phyloP scores from a whole-genome alignment of 148 eudicot species.

The Suaeda aralocaspica region DNA sequence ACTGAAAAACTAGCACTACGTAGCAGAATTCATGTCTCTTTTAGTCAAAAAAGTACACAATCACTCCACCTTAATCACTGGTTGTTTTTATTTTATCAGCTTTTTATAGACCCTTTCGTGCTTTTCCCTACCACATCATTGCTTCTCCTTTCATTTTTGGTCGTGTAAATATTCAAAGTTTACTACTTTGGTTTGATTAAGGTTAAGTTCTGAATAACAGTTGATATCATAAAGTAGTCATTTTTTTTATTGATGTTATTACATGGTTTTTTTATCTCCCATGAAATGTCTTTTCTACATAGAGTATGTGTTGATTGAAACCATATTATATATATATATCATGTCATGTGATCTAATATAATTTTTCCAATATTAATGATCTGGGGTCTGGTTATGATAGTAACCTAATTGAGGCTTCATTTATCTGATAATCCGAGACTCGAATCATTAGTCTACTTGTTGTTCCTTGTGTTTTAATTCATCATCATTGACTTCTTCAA shows the following conservation, averaged over 20 bases:
- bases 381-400: conserved; percentile 4
- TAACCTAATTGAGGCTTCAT: no score
- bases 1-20: background rate
- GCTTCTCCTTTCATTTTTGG: conserved; percentile 13
- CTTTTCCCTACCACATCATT: conserved; percentile 19
- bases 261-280: background rate
- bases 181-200: background rate
- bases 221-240: background rate
- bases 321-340: no score
- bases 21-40: background rate
- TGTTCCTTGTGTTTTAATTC: conserved; percentile 23
- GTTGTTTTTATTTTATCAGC: conserved; percentile 11
- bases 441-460: background rate
- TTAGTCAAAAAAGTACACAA: conserved; percentile 20
- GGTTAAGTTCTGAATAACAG: background rate
- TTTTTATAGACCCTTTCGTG: conserved; percentile 23
- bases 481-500: conserved; percentile 23
- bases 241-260: background rate
- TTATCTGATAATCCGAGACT: background rate
- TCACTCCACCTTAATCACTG: conserved; percentile 15
- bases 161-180: conserved; percentile 4
- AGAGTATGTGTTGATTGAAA: background rate
- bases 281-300: background rate
- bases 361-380: conserved; percentile 7
- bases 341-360: conserved; percentile 1